phyloP scores from a whole-genome alignment of 1,284 basidiomycete genomes.

The Abortiporus biennis region DNA sequence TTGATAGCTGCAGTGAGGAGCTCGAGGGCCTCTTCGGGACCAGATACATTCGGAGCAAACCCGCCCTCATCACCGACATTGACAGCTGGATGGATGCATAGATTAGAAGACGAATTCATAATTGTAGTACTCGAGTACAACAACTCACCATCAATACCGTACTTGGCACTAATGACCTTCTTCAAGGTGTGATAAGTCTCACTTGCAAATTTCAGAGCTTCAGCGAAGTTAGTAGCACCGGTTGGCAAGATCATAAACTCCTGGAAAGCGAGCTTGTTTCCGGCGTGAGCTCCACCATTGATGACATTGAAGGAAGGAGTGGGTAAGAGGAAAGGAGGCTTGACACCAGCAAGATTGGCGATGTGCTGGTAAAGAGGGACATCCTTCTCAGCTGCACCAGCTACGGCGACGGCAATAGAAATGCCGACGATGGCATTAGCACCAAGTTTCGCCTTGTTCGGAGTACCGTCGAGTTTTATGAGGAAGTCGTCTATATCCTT shows the following conservation, averaged over 20 bases:
- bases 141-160: conserved; percentile 94
- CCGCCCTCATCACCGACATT: conserved; percentile 99
- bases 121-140: too few species aligned
- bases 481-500: conserved; percentile 98
- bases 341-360: conserved; percentile 91
- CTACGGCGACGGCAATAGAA: conserved; percentile 93
- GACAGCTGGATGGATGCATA: conserved; percentile 61
- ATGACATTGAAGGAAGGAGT: conserved; percentile 97
- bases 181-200: conserved; percentile 99
- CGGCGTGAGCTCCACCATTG: conserved; percentile 99
- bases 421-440: conserved; percentile 99
- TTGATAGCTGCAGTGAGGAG: conserved; percentile 94
- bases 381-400: conserved; percentile 90
- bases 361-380: conserved; percentile 97
- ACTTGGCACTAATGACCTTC: conserved; percentile 99
- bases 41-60: conserved; percentile 96
- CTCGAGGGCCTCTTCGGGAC: conserved; percentile 97
- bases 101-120: conserved; percentile 5
- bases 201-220: conserved; percentile 97
- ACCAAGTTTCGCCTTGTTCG: conserved; percentile 99
- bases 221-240: conserved; percentile 86
- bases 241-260: conserved; percentile 99
- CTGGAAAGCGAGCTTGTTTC: conserved; percentile 99
- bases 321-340: conserved; percentile 90
- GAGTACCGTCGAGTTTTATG: conserved; percentile 96